Percentiles rank a stretch among this genome's conserved stretches.
These are phyloP conservation scores for Myxozyma udenii DNA, from an alignment of 805 yeast species.

Conservation along the genomic window DNA sequence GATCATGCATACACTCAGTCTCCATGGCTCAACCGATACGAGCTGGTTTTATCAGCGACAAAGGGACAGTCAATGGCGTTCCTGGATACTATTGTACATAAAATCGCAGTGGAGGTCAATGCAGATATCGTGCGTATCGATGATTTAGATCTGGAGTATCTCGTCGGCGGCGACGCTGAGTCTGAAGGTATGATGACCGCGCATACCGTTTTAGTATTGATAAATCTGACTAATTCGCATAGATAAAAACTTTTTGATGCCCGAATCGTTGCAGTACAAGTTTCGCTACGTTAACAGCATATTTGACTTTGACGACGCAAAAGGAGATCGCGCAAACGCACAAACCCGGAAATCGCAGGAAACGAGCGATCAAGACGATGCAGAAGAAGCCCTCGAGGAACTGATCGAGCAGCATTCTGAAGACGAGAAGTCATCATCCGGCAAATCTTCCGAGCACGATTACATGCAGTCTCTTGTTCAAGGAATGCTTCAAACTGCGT, in stretches of 20 bases:
- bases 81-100: constrained; percentile 19
- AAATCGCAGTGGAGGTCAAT: constrained; percentile 12
- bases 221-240: too few relatives aligned
- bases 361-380: not conserved
- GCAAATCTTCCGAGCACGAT: not conserved
- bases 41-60: constrained; percentile 12
- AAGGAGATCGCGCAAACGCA: not conserved
- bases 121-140: constrained; percentile 22
- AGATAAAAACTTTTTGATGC: not conserved
- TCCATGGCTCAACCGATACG: constrained; percentile 16
- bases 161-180: constrained; percentile 14
- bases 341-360: not conserved
- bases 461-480: constrained; percentile 5
- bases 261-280: constrained; percentile 6
- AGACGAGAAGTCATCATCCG: not conserved
- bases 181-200: not conserved
- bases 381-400: not conserved
- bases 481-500: not conserved
- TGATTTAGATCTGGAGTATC: constrained; percentile 17
- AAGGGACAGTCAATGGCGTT: constrained; percentile 24
- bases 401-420: not conserved
- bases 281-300: constrained; percentile 6
- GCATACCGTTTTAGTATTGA: too few relatives aligned
- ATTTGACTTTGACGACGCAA: not conserved
- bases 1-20: not conserved